Evolutionary conservation across 257 asterid genomes (phyloP).

Genomic region (Asclepias syriaca): DNA sequence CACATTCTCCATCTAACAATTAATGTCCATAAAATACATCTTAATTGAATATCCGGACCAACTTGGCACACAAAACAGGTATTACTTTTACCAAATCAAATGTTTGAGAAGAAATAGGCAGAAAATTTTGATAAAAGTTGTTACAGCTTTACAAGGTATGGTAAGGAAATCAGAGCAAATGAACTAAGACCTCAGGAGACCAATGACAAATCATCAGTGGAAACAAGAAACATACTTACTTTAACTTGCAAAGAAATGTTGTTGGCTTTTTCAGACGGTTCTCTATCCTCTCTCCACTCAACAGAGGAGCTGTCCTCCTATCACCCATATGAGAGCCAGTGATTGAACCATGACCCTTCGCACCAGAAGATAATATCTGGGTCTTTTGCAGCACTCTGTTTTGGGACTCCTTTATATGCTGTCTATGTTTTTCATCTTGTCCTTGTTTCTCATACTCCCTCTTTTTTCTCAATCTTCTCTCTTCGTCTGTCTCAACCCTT

Average conservation of each 20-base stretch:
- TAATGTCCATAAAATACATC: no score
- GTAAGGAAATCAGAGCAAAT: neutral
- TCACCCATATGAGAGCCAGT: constrained; percentile 86
- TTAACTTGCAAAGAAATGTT: constrained; percentile 93
- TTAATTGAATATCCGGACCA: neutral
- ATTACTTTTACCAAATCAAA: neutral
- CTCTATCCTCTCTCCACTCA: constrained; percentile 69
- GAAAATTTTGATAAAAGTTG: neutral
- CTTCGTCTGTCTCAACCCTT: constrained; percentile 84
- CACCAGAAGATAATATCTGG: constrained; percentile 69
- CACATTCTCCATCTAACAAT: neutral
- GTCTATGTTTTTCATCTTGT: constrained; percentile 80
- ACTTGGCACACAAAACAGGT: neutral
- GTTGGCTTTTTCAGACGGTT: constrained; percentile 96
- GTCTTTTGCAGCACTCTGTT: constrained; percentile 79
- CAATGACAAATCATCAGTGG: constrained; percentile 5
- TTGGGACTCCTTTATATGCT: constrained; percentile 71
- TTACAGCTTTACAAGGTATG: neutral
- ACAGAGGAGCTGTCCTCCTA: constrained; percentile 59
- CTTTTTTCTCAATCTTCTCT: constrained; percentile 79
- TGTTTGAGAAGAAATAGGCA: neutral
- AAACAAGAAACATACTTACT: constrained; percentile 50
- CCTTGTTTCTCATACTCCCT: constrained; percentile 72
- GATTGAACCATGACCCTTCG: constrained; percentile 71
- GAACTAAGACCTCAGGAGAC: constrained; percentile 4